Evolutionary conservation across 2,329 filamentous ascomycete species (phyloP).

Genomic region (Colletotrichum cordylinicola): DNA sequence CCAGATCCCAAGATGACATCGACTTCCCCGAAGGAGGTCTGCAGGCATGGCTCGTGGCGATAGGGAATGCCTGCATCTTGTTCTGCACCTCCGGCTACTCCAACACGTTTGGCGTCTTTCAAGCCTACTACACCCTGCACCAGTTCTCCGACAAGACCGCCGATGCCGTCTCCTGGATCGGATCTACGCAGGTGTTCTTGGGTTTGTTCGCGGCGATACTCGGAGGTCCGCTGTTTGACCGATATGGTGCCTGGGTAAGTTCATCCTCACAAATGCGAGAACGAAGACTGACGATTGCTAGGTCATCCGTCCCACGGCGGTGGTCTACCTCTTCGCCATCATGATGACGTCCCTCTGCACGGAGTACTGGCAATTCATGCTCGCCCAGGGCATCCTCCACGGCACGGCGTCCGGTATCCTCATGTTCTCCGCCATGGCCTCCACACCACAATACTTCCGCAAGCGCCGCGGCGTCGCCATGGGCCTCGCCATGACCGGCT

Average conservation of each 20-base stretch:
- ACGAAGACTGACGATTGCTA: neutral
- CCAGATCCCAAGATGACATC: neutral
- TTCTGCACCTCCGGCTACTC: constrained; percentile 46
- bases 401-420: constrained; percentile 47
- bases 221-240: constrained; percentile 46
- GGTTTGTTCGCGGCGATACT: constrained; percentile 38
- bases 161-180: constrained; percentile 48
- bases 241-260: constrained; percentile 41
- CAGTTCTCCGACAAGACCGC: constrained; percentile 34
- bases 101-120: constrained; percentile 51
- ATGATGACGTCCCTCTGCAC: constrained; percentile 50
- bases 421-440: constrained; percentile 48
- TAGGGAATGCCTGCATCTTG: constrained; percentile 37
- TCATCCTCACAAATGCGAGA: neutral
- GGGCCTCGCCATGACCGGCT: constrained; percentile 51
- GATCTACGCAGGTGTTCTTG: constrained; percentile 40
- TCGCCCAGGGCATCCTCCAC: constrained; percentile 52
- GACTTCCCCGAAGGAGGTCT: constrained; percentile 36
- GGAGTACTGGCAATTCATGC: constrained; percentile 58
- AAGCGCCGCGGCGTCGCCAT: constrained; percentile 51
- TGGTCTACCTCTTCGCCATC: constrained; percentile 40
- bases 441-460: constrained; percentile 52
- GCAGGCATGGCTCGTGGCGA: constrained; percentile 45
- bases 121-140: constrained; percentile 46
- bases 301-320: constrained; percentile 12